These are phyloP conservation scores for Rhizophagus clarus DNA, from an alignment of 192 early-diverging fungal genomes.

Conservation along the genomic window DNA sequence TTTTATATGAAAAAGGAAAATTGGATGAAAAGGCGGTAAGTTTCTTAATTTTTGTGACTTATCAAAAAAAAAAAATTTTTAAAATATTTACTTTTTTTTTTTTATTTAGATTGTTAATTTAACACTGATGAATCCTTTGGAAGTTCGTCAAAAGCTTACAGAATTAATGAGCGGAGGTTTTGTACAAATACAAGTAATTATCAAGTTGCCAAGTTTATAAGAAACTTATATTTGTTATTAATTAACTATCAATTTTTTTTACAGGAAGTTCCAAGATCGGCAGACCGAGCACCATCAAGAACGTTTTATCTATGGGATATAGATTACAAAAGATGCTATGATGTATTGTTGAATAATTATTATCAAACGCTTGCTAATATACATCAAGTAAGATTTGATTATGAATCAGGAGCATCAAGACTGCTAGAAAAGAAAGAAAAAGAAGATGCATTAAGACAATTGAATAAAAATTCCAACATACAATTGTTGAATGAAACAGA, in stretches of 20 bases:
- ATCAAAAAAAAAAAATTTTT: background rate
- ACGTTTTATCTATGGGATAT: conserved; percentile 75
- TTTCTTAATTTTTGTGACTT: background rate
- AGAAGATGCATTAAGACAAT: conserved; percentile 15
- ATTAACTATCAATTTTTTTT: conserved; percentile 35
- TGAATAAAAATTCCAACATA: conserved; percentile 1
- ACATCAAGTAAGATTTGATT: conserved; percentile 18
- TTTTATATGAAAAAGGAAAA: conserved; percentile 72
- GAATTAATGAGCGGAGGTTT: conserved; percentile 51
- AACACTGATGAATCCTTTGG: conserved; percentile 67
- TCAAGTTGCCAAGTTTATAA: background rate
- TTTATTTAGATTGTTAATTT: conserved; percentile 52
- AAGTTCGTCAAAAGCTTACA: conserved; percentile 65
- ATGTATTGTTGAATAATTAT: background rate
- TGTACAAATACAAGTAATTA: conserved; percentile 39
- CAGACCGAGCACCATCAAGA: conserved; percentile 74
- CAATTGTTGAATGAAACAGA: conserved; percentile 9
- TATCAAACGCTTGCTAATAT: conserved; percentile 22
- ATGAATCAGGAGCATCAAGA: background rate
- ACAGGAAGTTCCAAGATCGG: conserved; percentile 70
- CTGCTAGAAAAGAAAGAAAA: conserved; percentile 14
- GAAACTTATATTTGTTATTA: background rate
- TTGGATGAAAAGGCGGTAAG: conserved; percentile 67
- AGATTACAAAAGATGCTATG: conserved; percentile 20
- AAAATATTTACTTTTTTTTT: background rate